A percentile compares a stretch with the other conserved stretches of the same genome.
Evolutionary conservation across 768 basidiomycete genomes (phyloP).

Genomic region (Cantharellus anzutake): DNA sequence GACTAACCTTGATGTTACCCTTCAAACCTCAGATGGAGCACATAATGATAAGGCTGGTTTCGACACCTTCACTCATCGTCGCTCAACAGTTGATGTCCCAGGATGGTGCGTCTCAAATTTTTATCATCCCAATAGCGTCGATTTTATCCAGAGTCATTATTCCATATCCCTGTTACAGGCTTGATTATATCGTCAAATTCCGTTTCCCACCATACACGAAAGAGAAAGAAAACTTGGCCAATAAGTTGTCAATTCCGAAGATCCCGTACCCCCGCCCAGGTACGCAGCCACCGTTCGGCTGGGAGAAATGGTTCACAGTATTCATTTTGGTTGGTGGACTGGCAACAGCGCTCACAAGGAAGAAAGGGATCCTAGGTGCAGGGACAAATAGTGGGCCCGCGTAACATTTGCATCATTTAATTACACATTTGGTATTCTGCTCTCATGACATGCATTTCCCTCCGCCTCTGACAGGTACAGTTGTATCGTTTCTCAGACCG

Average conservation of each 20-base stretch:
- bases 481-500: too few relatives aligned
- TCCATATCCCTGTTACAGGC: constrained; percentile 17
- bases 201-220: constrained; percentile 42
- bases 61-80: constrained; percentile 36
- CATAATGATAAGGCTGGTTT: constrained; percentile 35
- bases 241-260: not conserved
- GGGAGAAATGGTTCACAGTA: too few relatives aligned
- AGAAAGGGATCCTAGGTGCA: too few relatives aligned
- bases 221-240: not conserved
- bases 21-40: constrained; percentile 26
- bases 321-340: too few relatives aligned
- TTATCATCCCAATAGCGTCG: constrained; percentile 11
- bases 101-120: constrained; percentile 33
- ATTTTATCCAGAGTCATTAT: not conserved
- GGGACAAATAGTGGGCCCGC: too few relatives aligned
- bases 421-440: too few relatives aligned
- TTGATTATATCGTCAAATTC: constrained; percentile 29
- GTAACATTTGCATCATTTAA: too few relatives aligned
- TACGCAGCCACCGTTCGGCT: not conserved
- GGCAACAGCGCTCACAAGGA: too few relatives aligned
- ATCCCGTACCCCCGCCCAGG: not conserved
- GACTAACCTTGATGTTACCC: not conserved
- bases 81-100: constrained; percentile 32
- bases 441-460: too few relatives aligned
- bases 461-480: too few relatives aligned